Evolutionary conservation across 768 basidiomycete species (phyloP).

Genomic region (Kondoa malvinella): DNA sequence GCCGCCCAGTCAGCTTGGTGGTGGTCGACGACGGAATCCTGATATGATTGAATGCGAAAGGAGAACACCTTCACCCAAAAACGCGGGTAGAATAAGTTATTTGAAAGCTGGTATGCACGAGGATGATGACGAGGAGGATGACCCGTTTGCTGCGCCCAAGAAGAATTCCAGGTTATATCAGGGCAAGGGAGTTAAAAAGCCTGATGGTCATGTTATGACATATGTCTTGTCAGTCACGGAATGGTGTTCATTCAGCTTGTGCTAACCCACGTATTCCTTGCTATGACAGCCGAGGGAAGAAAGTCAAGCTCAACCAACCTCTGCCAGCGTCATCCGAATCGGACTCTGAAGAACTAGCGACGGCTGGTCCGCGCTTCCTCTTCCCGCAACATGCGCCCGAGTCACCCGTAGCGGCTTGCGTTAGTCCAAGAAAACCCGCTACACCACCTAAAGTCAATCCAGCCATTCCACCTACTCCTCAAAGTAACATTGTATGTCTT

Average conservation of each 20-base stretch:
- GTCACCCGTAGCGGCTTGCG: background rate
- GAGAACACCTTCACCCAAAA: background rate
- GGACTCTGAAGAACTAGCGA: background rate
- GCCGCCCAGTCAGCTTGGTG: background rate
- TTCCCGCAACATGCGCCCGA: background rate
- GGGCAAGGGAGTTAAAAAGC: background rate
- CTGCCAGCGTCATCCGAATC: background rate
- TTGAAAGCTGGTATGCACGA: background rate
- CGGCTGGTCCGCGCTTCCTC: background rate
- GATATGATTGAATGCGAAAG: background rate
- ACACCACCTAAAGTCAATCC: background rate
- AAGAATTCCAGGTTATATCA: constrained; percentile 29
- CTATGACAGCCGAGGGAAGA: background rate
- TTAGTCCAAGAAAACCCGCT: background rate
- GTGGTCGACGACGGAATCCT: background rate
- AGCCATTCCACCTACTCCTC: background rate
- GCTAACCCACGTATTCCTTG: background rate
- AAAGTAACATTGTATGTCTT: background rate
- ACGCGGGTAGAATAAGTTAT: background rate
- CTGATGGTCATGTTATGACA: background rate
- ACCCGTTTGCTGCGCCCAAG: constrained; percentile 27
- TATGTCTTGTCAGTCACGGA: background rate
- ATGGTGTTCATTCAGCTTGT: background rate
- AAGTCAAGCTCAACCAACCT: background rate
- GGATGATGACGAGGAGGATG: background rate